Evolutionary conservation across 805 yeast genomes (phyloP).

Genomic region (Ogataea pignaliae): DNA sequence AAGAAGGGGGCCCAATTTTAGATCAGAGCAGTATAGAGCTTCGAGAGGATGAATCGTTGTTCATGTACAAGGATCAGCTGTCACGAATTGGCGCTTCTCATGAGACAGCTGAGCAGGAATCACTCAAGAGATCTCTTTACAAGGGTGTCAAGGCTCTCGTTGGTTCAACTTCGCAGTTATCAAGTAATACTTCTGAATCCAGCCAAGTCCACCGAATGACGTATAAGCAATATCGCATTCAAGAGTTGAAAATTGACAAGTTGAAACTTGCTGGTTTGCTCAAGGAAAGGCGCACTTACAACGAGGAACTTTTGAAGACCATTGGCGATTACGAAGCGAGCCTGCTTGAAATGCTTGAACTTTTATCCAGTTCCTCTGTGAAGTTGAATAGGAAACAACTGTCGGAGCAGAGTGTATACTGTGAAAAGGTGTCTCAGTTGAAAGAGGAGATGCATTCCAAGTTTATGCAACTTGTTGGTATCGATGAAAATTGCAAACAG

Average conservation of each 20-base stretch:
- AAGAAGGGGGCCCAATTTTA: too few relatives aligned
- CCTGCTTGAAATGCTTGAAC: constrained; percentile 11
- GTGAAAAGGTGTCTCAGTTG: constrained; percentile 8
- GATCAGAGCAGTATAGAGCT: too few relatives aligned
- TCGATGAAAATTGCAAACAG: constrained; percentile 13
- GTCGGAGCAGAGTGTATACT: constrained; percentile 9
- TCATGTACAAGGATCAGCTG: constrained; percentile 7
- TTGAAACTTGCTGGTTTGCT: constrained; percentile 8
- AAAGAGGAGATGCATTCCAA: constrained; percentile 14
- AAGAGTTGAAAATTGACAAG: constrained; percentile 13
- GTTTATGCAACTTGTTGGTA: constrained; percentile 14
- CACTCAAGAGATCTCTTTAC: not conserved
- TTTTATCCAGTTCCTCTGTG: constrained; percentile 9
- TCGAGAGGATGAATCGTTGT: constrained; percentile 4
- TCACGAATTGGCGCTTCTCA: not conserved
- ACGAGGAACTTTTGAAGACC: constrained; percentile 14
- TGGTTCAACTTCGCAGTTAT: not conserved
- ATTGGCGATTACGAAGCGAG: constrained; percentile 15
- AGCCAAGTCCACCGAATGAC: not conserved
- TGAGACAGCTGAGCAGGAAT: not conserved
- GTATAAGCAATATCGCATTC: constrained; percentile 3
- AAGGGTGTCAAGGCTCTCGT: constrained; percentile 4
- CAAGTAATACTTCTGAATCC: not conserved
- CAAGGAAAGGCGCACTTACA: constrained; percentile 14
- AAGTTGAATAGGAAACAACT: constrained; percentile 11